Evolutionary conservation across 805 yeast genomes (phyloP), one percentile per base, ranked within the genome.

Genomic region (Candida silvatica): DNA sequence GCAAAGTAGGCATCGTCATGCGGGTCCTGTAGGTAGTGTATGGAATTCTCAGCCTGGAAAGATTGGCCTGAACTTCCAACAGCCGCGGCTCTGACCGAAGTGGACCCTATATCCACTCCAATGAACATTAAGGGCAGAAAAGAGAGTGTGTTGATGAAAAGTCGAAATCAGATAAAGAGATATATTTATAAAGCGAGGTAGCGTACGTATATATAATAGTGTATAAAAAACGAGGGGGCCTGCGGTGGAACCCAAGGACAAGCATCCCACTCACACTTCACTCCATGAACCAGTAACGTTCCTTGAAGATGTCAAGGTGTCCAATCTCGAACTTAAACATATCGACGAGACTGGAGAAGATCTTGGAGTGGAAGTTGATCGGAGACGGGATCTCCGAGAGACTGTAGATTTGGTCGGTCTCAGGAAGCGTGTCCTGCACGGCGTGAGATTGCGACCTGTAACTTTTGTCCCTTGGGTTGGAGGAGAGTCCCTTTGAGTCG

Each of bases 351-450:
- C 68, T 71, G 32, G 53, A 47, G 42, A 73, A 63, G 37, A 71
- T 70, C 28, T 61, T 61, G 47, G 67, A 66, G 43, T 73, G 80
- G 61, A 73, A 73, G 46, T 66, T 68, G 37, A 62, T 66, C 11
- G 76, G 72, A 17, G 48, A 46, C 11, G 41, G 40, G 23, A 56
- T 54, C 31, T 56, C 60, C 20, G 23, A 37, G 4, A 71, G 53
- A 29, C 55, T 59, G 14, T 52, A 56, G 37, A 72, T 58, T 37
- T 67, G 71, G 29, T 62, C 65, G 17, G 66, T 58, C 1, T 64
- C 30, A 20, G 59, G 57, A 20, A 58, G 38, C 14, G 42, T 35
- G 35, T 56, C 60, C 29, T 45, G 43, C 18, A 56, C 47, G 12
- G 45, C 49, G 25, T 54, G 40, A 15, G 43, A 42, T 40, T 51